Evolutionary conservation across 2,329 filamentous ascomycete genomes (phyloP).

Genomic region (Trematosphaeria pertusa): DNA sequence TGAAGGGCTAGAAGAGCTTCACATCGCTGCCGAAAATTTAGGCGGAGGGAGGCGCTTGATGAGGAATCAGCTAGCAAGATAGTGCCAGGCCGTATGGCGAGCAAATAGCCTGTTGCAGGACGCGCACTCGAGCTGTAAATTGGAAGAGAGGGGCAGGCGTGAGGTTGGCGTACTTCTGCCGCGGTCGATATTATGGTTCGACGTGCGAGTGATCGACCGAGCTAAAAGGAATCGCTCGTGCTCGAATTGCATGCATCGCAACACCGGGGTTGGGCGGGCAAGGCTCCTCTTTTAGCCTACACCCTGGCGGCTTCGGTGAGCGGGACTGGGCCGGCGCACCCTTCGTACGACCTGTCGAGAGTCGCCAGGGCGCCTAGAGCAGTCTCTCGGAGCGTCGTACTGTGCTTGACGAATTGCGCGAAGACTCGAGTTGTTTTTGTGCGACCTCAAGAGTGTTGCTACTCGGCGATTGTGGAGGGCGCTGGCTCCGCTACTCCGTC

Average conservation of each 20-base stretch:
- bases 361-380: conserved; percentile 6
- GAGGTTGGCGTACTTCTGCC: conserved; percentile 4
- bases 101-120: conserved; percentile 7
- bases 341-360: too few relatives aligned
- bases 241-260: conserved; percentile 10
- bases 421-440: neutral
- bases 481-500: neutral
- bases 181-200: conserved; percentile 12
- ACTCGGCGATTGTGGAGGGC: neutral
- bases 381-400: neutral
- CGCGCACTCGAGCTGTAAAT: neutral
- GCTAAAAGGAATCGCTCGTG: conserved; percentile 10
- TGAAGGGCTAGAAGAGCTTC: conserved; percentile 17
- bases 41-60: neutral
- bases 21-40: conserved; percentile 16
- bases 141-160: conserved; percentile 11
- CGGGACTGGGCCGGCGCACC: too few relatives aligned
- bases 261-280: conserved; percentile 1
- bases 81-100: too few relatives aligned
- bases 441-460: neutral
- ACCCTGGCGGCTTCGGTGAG: neutral
- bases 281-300: conserved; percentile 4
- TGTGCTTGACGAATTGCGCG: conserved; percentile 2
- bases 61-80: neutral
- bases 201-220: conserved; percentile 10